phyloP scores from a whole-genome alignment of 495 filamentous ascomycete species.

The Hyaloscypha finlandica region DNA sequence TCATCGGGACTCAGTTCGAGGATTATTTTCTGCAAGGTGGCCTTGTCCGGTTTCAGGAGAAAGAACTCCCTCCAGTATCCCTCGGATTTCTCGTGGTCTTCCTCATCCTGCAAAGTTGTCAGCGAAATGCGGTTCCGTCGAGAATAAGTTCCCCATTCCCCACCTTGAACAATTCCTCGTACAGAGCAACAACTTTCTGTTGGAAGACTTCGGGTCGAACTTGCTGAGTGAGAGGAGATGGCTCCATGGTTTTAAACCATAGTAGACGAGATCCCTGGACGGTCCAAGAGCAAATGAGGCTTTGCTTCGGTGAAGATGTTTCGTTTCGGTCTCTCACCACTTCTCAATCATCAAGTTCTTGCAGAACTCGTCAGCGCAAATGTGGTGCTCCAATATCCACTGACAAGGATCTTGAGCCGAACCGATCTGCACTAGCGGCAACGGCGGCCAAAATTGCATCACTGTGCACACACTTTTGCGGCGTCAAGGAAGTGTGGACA shows the following conservation, averaged over 20 bases:
- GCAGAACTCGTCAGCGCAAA: not conserved
- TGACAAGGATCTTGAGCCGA: not conserved
- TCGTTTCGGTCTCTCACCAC: not conserved
- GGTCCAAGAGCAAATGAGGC: not conserved
- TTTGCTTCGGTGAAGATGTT: not conserved
- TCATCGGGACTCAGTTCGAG: conserved; percentile 70
- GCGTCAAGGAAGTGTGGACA: not conserved
- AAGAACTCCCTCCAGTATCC: conserved; percentile 98
- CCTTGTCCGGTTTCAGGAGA: conserved; percentile 74
- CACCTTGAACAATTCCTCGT: conserved; percentile 86
- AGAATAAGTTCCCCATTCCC: conserved; percentile 16
- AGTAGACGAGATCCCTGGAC: conserved; percentile 6
- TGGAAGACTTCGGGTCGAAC: conserved; percentile 86
- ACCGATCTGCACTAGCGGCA: conserved; percentile 15
- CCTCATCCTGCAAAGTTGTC: conserved; percentile 45
- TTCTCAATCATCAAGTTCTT: not conserved
- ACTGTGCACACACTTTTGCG: not conserved
- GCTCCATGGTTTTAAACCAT: conserved; percentile 64
- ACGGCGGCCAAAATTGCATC: not conserved
- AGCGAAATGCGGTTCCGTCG: not conserved
- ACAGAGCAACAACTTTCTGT: conserved; percentile 89
- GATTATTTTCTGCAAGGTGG: conserved; percentile 65
- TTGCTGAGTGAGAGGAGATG: conserved; percentile 92
- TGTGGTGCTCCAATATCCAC: not conserved
- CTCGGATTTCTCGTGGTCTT: conserved; percentile 70